These are phyloP conservation scores for Paraphoma chrysanthemicola DNA, from an alignment of 2,329 filamentous ascomycete species.

Conservation along the genomic window DNA sequence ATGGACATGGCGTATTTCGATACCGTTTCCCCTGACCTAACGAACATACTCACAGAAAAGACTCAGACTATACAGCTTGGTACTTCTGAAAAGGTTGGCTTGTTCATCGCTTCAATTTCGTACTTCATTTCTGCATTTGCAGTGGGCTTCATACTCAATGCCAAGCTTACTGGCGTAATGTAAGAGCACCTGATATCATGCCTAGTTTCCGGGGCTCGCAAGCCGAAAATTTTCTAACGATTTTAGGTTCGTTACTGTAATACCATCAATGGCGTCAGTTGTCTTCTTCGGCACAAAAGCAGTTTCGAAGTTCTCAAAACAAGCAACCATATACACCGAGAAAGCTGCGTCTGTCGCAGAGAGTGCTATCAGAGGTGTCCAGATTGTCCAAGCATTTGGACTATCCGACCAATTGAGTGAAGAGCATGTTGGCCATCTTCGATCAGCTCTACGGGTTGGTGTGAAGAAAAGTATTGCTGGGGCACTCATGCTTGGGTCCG, in stretches of 20 bases:
- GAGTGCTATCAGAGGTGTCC: conserved; percentile 54
- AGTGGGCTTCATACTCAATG: conserved; percentile 54
- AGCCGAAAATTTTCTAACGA: conserved; percentile 1
- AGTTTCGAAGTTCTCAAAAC: conserved; percentile 50
- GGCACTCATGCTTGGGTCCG: conserved; percentile 51
- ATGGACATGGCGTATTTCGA: conserved; percentile 62
- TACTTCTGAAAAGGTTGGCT: conserved; percentile 56
- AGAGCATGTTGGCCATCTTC: conserved; percentile 45
- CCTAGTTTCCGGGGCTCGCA: too few relatives aligned
- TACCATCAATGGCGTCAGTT: conserved; percentile 56
- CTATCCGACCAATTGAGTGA: conserved; percentile 50
- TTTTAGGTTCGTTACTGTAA: conserved; percentile 50
- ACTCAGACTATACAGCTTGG: conserved; percentile 56
- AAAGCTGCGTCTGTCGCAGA: conserved; percentile 54
- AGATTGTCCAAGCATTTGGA: conserved; percentile 58
- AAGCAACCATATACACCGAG: conserved; percentile 48
- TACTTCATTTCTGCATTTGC: conserved; percentile 55
- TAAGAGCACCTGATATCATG: conserved; percentile 13
- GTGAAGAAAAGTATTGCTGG: conserved; percentile 51
- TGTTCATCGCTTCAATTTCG: conserved; percentile 55
- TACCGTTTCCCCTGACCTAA: conserved; percentile 57
- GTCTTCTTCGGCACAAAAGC: conserved; percentile 52
- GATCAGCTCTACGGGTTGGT: conserved; percentile 44
- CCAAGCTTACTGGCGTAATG: conserved; percentile 52
- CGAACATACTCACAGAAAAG: conserved; percentile 54